Percentiles rank a stretch among this genome's conserved stretches.
Evolutionary conservation across 2,329 filamentous ascomycete species (phyloP).

Genomic region (Ophiocordyceps robertsii): DNA sequence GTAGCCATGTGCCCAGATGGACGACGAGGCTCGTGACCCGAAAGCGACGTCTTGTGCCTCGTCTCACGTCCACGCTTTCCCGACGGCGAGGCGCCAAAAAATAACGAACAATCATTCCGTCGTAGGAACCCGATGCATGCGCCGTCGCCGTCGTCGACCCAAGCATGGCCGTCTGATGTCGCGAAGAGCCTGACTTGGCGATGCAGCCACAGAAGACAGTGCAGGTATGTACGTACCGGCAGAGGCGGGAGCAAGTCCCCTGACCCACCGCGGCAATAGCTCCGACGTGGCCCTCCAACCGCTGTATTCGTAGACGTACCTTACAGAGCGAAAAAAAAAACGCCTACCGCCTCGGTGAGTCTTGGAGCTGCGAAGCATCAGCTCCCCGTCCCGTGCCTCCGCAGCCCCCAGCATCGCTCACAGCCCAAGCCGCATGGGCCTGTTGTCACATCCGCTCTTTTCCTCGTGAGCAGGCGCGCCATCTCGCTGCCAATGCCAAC

Average conservation of each 20-base stretch:
- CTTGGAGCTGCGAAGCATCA: not conserved
- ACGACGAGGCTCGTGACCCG: not conserved
- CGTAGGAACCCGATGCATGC: too few species aligned
- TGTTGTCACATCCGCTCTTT: not conserved
- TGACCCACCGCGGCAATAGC: slow-evolving; percentile 1
- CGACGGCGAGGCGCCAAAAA: too few species aligned
- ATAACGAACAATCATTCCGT: too few species aligned
- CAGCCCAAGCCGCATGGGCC: not conserved
- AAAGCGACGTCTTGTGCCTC: not conserved
- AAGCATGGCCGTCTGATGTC: too few species aligned
- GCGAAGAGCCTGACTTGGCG: too few species aligned
- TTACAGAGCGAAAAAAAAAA: not conserved
- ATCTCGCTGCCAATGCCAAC: not conserved
- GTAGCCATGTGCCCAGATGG: not conserved
- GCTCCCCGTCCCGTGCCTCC: not conserved
- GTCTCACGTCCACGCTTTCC: too few species aligned
- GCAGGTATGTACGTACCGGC: too few species aligned
- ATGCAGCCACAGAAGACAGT: too few species aligned
- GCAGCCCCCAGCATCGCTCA: not conserved
- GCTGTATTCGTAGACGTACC: too few species aligned
- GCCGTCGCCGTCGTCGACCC: too few species aligned
- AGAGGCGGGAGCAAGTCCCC: not conserved
- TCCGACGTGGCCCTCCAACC: not conserved
- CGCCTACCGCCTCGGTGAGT: too few species aligned
- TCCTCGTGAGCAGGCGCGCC: not conserved